Conservation (phyloP, 495 filamentous ascomycete species). For the Massariosphaeria phaeospora region DNA sequence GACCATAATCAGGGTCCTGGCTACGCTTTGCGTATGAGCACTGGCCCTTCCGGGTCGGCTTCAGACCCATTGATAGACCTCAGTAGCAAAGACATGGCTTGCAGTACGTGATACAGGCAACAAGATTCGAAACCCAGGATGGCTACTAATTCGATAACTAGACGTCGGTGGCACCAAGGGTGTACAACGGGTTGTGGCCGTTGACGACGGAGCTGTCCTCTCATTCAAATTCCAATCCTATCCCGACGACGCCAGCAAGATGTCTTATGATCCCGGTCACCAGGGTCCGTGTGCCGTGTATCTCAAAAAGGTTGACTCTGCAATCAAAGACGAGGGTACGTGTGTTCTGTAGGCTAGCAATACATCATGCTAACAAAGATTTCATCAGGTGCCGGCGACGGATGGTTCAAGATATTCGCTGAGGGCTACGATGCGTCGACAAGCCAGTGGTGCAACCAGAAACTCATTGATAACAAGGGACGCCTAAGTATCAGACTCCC, state of each 20-base stretch:
- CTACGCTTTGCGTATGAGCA: slow-evolving; percentile 63
- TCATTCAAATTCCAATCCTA: slow-evolving; percentile 60
- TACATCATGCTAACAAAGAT: not conserved
- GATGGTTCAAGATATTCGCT: slow-evolving; percentile 79
- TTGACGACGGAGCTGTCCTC: slow-evolving; percentile 50
- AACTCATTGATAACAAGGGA: slow-evolving; percentile 60
- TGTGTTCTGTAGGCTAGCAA: not conserved
- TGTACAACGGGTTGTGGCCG: slow-evolving; percentile 56
- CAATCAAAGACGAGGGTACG: slow-evolving; percentile 31
- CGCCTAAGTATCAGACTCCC: slow-evolving; percentile 58
- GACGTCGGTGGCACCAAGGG: slow-evolving; percentile 53
- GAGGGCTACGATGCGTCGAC: slow-evolving; percentile 54
- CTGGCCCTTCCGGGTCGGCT: slow-evolving; percentile 43
- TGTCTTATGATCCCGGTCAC: slow-evolving; percentile 57
- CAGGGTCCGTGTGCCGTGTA: slow-evolving; percentile 70
- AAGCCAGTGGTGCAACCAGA: slow-evolving; percentile 63
- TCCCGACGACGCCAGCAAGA: slow-evolving; percentile 52
- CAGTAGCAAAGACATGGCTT: slow-evolving; percentile 60
- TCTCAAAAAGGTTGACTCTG: slow-evolving; percentile 52
- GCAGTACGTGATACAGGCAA: slow-evolving; percentile 48
- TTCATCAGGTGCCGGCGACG: slow-evolving; percentile 46
- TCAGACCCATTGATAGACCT: slow-evolving; percentile 54
- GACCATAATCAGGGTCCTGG: slow-evolving; percentile 57
- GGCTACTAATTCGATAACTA: slow-evolving; percentile 29
- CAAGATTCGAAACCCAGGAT: no score